A percentile compares a stretch with the other conserved stretches of the same genome.
Conservation (phyloP, 306 rosid species). For the Myrica gale region DNA sequence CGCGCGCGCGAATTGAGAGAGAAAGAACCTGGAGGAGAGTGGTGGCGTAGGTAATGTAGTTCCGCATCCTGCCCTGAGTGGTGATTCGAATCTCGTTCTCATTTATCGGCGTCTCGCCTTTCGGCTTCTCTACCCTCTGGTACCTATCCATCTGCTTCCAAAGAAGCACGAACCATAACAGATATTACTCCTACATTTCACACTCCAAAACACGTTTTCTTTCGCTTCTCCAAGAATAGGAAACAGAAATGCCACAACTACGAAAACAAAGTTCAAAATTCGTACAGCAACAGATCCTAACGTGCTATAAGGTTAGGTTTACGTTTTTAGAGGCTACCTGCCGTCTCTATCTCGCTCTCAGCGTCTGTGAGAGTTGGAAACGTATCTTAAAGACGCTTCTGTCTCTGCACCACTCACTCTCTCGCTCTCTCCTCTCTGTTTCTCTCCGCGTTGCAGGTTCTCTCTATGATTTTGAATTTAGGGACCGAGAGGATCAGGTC, state of each 20-base stretch:
- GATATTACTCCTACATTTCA: neutral
- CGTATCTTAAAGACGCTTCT: neutral
- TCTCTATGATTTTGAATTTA: constrained; percentile 19
- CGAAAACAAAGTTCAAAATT: neutral
- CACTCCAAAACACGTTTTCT: neutral
- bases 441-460: neutral
- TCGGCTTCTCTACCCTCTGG: constrained; percentile 91
- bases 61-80: constrained; percentile 83
- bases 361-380: constrained; percentile 20
- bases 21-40: constrained; percentile 67
- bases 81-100: constrained; percentile 95
- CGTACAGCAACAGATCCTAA: too few species aligned
- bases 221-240: neutral
- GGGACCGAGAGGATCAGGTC: constrained; percentile 7
- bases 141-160: constrained; percentile 64
- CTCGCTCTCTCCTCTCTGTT: neutral
- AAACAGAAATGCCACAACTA: neutral
- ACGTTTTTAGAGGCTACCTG: neutral
- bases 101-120: constrained; percentile 53
- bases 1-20: neutral
- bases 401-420: constrained; percentile 16
- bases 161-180: neutral
- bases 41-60: constrained; percentile 81
- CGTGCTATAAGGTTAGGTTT: too few species aligned
- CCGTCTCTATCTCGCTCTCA: neutral